These are phyloP conservation scores for Lyophyllum decastes DNA, from an alignment of 768 basidiomycete species.

Conservation along the genomic window DNA sequence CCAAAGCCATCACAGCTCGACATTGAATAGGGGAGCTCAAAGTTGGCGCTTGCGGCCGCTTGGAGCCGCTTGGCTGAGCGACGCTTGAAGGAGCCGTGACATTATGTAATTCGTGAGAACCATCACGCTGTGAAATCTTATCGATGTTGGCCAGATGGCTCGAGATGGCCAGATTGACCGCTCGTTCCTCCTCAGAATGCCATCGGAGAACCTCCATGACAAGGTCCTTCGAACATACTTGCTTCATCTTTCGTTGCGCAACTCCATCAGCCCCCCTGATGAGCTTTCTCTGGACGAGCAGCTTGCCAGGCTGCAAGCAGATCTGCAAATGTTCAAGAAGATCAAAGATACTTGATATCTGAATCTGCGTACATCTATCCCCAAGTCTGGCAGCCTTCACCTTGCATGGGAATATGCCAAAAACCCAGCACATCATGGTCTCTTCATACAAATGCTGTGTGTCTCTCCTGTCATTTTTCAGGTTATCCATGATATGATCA, in stretches of 20 bases:
- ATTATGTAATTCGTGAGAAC: not conserved
- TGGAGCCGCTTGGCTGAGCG: not conserved
- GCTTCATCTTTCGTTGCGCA: not conserved
- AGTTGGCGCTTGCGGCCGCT: not conserved
- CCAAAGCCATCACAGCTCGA: too few species aligned
- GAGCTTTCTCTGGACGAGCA: constrained; percentile 2
- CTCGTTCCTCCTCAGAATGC: not conserved
- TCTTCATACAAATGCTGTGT: not conserved
- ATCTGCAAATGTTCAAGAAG: constrained; percentile 4
- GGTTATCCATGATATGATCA: not conserved
- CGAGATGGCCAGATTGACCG: not conserved
- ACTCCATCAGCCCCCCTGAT: not conserved
- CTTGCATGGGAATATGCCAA: constrained; percentile 7
- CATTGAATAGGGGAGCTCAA: not conserved
- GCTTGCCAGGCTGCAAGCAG: not conserved
- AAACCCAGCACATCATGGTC: constrained; percentile 10
- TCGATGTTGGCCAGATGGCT: not conserved
- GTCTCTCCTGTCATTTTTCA: constrained; percentile 2
- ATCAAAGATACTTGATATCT: constrained; percentile 5
- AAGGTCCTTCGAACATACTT: constrained; percentile 1
- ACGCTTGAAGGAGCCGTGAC: not conserved
- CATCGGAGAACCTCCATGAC: not conserved
- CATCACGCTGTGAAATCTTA: not conserved
- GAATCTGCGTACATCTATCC: not conserved
- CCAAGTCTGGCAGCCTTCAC: constrained; percentile 10